Evolutionary conservation across 768 basidiomycete genomes (phyloP).

Genomic region (Rhodotorula babjevae): DNA sequence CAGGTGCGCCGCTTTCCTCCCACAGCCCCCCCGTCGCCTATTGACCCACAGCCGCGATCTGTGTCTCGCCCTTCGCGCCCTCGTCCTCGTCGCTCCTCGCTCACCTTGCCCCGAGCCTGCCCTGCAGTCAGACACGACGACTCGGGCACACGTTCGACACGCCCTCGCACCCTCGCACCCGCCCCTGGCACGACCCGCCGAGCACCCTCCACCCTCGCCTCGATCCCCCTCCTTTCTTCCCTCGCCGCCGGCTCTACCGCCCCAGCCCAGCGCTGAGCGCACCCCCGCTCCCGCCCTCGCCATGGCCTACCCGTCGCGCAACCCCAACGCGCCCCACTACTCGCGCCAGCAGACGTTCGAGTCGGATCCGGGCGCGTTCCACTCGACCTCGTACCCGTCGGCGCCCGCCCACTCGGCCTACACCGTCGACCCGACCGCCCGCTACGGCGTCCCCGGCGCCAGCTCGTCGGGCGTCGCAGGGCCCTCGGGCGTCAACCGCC

Average conservation of each 20-base stretch:
- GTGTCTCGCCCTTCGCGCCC: too few relatives aligned
- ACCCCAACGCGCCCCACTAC: conserved; percentile 14
- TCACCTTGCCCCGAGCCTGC: too few relatives aligned
- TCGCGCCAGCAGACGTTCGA: conserved; percentile 20
- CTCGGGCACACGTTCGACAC: too few relatives aligned
- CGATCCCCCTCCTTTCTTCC: background rate
- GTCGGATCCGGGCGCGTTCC: conserved; percentile 17
- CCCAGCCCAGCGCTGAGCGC: background rate
- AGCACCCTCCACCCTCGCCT: background rate
- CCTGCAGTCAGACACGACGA: too few relatives aligned
- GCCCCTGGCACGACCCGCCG: background rate
- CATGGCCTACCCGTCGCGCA: conserved; percentile 19
- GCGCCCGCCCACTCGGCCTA: background rate
- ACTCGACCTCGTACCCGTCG: conserved; percentile 26
- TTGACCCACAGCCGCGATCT: too few relatives aligned
- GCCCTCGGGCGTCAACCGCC: conserved; percentile 4
- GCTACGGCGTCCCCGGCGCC: background rate
- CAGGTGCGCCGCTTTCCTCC: too few relatives aligned
- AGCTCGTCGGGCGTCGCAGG: background rate
- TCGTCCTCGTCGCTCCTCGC: too few relatives aligned
- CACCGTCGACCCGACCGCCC: conserved; percentile 7
- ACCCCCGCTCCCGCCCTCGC: too few relatives aligned
- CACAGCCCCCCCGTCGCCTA: too few relatives aligned
- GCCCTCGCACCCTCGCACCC: too few relatives aligned
- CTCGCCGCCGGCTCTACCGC: background rate